A percentile compares a stretch with the other conserved stretches of the same genome.
Evolutionary conservation across 495 filamentous ascomycete species (phyloP).

Genomic region (Trichoderma gamsii): DNA sequence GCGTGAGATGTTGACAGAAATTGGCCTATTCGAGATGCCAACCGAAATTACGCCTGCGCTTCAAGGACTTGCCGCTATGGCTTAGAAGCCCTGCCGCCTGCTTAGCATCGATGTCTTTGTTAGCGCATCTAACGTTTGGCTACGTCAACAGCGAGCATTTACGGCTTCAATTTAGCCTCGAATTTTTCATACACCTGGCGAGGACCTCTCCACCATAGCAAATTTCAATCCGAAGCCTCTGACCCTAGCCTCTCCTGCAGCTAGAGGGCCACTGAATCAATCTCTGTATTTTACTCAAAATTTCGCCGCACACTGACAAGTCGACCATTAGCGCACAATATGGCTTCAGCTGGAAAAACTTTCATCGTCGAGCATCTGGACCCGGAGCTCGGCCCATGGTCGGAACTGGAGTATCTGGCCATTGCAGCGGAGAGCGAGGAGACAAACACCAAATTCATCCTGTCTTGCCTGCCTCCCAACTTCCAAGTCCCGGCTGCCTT

Average conservation of each 20-base stretch:
- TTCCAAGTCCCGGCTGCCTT: conserved; percentile 64
- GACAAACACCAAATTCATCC: conserved; percentile 62
- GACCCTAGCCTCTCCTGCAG: neutral
- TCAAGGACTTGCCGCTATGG: no score
- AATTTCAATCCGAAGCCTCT: neutral
- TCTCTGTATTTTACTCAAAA: no score
- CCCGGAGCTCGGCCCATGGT: conserved; percentile 91
- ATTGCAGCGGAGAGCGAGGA: conserved; percentile 75
- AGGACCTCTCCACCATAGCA: neutral
- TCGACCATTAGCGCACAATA: neutral
- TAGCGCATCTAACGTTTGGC: no score
- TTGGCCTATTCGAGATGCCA: no score
- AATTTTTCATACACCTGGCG: conserved; percentile 1
- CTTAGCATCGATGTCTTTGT: no score
- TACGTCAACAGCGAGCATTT: neutral
- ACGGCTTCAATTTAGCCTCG: conserved; percentile 2
- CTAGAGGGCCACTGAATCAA: no score
- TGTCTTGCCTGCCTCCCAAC: conserved; percentile 70
- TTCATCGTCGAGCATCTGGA: conserved; percentile 93
- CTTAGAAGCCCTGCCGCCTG: no score
- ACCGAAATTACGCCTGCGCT: no score
- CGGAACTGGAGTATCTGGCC: conserved; percentile 77
- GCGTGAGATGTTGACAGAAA: no score
- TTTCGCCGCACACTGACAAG: no score
- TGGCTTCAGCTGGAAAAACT: conserved; percentile 39